These are phyloP conservation scores for Rhizomucor miehei DNA, from an alignment of 371 early-diverging fungal species.

Conservation along the genomic window DNA sequence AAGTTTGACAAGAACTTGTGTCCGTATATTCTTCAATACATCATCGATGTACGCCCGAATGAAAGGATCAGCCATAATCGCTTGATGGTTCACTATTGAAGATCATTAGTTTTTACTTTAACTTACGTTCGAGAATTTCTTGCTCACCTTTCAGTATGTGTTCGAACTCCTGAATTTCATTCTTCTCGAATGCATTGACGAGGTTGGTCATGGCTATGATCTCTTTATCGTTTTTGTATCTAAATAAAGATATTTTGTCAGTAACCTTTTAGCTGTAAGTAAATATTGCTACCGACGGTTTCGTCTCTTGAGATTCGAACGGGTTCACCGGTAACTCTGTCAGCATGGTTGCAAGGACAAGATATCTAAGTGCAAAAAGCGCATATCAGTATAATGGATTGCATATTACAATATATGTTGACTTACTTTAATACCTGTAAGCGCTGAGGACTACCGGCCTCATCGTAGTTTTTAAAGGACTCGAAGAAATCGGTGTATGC, in stretches of 20 bases:
- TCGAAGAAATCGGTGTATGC: conserved; percentile 95
- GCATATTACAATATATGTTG: not conserved
- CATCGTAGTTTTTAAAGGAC: conserved; percentile 96
- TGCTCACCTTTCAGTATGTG: conserved; percentile 57
- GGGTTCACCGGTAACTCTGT: conserved; percentile 93
- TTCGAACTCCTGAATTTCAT: conserved; percentile 87
- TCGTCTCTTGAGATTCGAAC: conserved; percentile 95
- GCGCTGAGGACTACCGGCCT: conserved; percentile 91
- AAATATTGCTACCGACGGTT: conserved; percentile 61
- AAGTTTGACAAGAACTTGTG: conserved; percentile 79
- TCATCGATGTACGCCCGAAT: conserved; percentile 88
- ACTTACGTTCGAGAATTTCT: conserved; percentile 2
- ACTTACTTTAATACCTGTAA: conserved; percentile 89
- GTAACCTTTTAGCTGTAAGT: not conserved
- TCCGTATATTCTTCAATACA: conserved; percentile 85
- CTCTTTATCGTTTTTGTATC: conserved; percentile 86
- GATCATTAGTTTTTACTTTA: not conserved
- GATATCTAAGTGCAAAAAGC: conserved; percentile 50
- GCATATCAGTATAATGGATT: no score
- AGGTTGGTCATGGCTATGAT: conserved; percentile 91
- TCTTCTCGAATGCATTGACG: conserved; percentile 86
- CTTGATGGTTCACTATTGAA: conserved; percentile 57
- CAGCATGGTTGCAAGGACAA: conserved; percentile 94
- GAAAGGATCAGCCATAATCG: conserved; percentile 89
- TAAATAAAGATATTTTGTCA: conserved; percentile 15